A percentile compares a stretch with the other conserved stretches of the same genome.
Conservation (phyloP, 257 asterid species). For the Capsicum chinense region DNA sequence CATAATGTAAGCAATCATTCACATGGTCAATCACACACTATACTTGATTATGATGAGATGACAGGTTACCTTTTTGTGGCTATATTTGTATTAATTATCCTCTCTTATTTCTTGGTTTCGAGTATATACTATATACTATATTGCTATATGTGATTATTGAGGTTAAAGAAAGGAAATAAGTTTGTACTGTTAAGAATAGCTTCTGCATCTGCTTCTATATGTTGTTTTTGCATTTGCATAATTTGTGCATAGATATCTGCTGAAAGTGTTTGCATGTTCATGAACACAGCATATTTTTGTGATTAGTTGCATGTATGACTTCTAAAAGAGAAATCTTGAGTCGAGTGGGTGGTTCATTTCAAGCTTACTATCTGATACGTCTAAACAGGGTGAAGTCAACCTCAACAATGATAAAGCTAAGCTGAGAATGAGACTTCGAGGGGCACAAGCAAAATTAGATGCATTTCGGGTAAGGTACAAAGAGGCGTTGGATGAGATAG, state of each 20-base stretch:
- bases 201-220: conserved; percentile 10
- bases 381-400: conserved; percentile 51
- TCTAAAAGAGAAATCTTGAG: conserved; percentile 13
- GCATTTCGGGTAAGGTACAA: conserved; percentile 48
- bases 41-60: conserved; percentile 11
- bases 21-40: neutral
- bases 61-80: neutral
- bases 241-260: conserved; percentile 3
- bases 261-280: neutral
- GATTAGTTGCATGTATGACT: neutral
- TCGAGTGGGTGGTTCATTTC: neutral
- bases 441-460: conserved; percentile 67
- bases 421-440: conserved; percentile 66
- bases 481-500: conserved; percentile 53
- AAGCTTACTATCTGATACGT: conserved; percentile 25
- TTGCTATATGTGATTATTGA: conserved; percentile 21
- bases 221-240: conserved; percentile 2
- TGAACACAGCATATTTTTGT: neutral
- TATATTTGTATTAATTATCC: conserved; percentile 9
- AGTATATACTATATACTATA: neutral
- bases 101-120: neutral
- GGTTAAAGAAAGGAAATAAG: neutral
- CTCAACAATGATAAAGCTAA: conserved; percentile 53
- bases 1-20: conserved; percentile 44
- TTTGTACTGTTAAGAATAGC: neutral